Base-by-base conservation (phyloP, 768 basidiomycete genomes). In the Cantharellus cinnabarinus region DNA sequence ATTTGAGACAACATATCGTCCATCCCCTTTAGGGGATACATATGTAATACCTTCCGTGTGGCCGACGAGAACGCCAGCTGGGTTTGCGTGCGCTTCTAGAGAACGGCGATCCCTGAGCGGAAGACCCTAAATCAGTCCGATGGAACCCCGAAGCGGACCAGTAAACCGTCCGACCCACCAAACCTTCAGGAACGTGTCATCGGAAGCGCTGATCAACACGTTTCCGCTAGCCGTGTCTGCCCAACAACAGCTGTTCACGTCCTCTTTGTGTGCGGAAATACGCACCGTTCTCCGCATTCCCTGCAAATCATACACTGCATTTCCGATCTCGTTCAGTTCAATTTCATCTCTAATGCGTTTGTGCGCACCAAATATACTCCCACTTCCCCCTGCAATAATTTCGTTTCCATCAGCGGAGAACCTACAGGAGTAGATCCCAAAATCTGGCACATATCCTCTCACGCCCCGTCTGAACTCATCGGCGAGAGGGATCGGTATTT, bases 351-450 rank as follows among this genome's bases (percentile, higher is more conserved):
- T 37, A 54, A 7, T 37, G 10, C 52, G 10, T 10, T n/a, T 29
- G 20, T 29, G 20, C 20, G 20, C 20, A 54, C 52, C 52, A 35
- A 42, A 59, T 55, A 42, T 80, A 42, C 83, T 81, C 4, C 86
- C 85, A 42, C 78, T 81, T 2, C 89, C 91, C 7, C 94, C 94
- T 38, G 94, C 94, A 50, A 99, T 79, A 20, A 98, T 81, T 70
- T 99, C 95, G 53, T 85, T 88, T 0, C 90, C 93, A 65, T 98
- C 94, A 4, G 93, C 89, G 41, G 91, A 97, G 69, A 98, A 98
- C 50, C 87, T 80, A 67, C 94, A 90, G 62, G 87, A 89, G 82
- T 88, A 99, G 58, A 98, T 86, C n/a, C 60, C 50, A 41, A 54
- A 54, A 7, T 10, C 52, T 10, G 10, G 52, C 10, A 7, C 10